Conservation (phyloP, 1,284 basidiomycete species). For the Cryptococcus hybrid region DNA sequence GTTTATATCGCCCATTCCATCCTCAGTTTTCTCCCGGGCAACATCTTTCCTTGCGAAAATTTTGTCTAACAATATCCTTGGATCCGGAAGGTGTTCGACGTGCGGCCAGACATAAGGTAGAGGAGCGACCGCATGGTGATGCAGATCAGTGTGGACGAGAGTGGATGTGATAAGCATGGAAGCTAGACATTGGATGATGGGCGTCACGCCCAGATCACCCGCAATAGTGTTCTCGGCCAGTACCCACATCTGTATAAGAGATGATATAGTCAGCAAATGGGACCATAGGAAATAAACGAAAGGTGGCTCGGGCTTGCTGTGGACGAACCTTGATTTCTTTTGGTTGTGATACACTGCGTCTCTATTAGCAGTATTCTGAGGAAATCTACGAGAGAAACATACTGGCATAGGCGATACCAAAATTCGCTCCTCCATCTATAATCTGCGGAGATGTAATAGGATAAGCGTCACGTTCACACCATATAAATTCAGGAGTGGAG, state of each 20-base stretch:
- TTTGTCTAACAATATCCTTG: conserved; percentile 20
- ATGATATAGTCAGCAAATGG: background rate
- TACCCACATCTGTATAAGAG: conserved; percentile 43
- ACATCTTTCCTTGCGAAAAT: too few species aligned
- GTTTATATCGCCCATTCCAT: too few species aligned
- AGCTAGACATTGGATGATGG: conserved; percentile 44
- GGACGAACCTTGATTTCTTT: conserved; percentile 16
- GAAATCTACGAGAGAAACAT: conserved; percentile 7
- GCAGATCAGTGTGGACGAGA: conserved; percentile 50
- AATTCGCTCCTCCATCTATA: conserved; percentile 48
- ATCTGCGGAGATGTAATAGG: conserved; percentile 13
- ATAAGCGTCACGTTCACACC: background rate
- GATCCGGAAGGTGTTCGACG: conserved; percentile 48
- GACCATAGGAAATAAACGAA: background rate
- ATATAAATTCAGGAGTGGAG: background rate
- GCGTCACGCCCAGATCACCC: conserved; percentile 50
- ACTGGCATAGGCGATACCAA: conserved; percentile 50
- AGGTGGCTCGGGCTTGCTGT: conserved; percentile 7
- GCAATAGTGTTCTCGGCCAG: conserved; percentile 46
- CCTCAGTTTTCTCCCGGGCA: too few species aligned
- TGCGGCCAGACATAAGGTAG: conserved; percentile 50
- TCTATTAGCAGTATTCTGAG: background rate
- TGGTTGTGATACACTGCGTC: conserved; percentile 43
- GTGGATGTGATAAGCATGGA: conserved; percentile 51
- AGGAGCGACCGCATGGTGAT: conserved; percentile 41